These are phyloP conservation scores for Stephanocyclus meneghinianus DNA, from an alignment of 352 stramenopile genomes.

Conservation along the genomic window DNA sequence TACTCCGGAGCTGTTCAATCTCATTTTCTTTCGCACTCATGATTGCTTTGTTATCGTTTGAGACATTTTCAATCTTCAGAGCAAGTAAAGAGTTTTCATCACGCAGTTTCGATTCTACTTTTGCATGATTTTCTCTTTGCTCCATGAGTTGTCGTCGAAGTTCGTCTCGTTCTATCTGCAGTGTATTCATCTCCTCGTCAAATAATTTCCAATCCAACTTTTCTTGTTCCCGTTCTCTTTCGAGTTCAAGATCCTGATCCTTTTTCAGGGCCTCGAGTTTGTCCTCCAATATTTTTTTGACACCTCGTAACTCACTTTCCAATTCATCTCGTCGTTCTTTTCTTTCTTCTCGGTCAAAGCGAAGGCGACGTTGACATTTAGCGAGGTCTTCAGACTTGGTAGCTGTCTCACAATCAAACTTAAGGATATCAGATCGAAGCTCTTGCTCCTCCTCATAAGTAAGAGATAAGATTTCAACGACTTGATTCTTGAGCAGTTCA, in stretches of 20 bases:
- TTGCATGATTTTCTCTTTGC: background rate
- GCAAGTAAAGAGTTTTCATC: background rate
- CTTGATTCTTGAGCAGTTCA: background rate
- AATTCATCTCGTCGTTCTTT: conserved; percentile 27
- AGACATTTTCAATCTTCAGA: conserved; percentile 3
- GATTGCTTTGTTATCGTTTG: conserved; percentile 1
- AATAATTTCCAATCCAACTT: background rate
- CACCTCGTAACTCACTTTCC: conserved; percentile 10
- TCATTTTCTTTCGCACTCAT: conserved; percentile 10
- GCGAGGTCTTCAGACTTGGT: conserved; percentile 22
- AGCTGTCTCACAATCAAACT: conserved; percentile 17
- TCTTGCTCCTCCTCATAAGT: conserved; percentile 13
- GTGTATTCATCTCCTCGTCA: conserved; percentile 2
- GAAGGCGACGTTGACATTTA: conserved; percentile 8
- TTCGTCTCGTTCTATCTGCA: conserved; percentile 2
- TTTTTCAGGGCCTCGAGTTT: conserved; percentile 10
- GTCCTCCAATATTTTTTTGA: conserved; percentile 13
- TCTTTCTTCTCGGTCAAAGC: conserved; percentile 7
- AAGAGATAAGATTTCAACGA: conserved; percentile 1
- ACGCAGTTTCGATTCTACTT: conserved; percentile 4
- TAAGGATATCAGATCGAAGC: conserved; percentile 19
- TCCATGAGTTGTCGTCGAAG: background rate
- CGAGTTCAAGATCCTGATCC: background rate
- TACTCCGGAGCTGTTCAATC: background rate
- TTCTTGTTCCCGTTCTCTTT: background rate